Conservation (phyloP, 129 eudicot genomes). For the Silybum marianum region DNA sequence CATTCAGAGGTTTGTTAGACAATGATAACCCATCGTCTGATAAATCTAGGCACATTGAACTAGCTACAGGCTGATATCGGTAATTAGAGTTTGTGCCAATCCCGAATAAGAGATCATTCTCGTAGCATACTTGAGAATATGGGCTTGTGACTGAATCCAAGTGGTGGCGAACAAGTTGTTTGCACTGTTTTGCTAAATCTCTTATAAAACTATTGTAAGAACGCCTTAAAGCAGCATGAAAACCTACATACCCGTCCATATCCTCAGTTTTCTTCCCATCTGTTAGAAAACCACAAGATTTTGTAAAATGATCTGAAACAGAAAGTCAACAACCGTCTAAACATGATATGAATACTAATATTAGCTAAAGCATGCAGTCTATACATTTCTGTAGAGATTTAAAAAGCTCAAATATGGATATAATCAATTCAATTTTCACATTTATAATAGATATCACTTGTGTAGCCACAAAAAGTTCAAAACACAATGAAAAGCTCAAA, state of each 20-base stretch:
- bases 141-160: slow-evolving; percentile 98
- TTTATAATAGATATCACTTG: background rate
- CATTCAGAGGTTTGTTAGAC: slow-evolving; percentile 26
- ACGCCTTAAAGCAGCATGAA: slow-evolving; percentile 91
- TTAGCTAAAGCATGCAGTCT: slow-evolving; percentile 8
- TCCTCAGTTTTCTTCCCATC: slow-evolving; percentile 74
- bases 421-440: background rate
- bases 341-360: background rate
- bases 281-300: slow-evolving; percentile 21
- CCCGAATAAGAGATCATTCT: slow-evolving; percentile 41
- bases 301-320: slow-evolving; percentile 4
- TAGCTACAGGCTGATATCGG: slow-evolving; percentile 43
- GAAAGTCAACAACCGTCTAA: background rate
- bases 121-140: slow-evolving; percentile 85
- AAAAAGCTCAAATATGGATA: too few species aligned
- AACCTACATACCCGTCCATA: slow-evolving; percentile 93
- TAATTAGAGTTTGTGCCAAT: slow-evolving; percentile 39
- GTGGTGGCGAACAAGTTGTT: slow-evolving; percentile 85
- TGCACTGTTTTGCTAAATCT: slow-evolving; percentile 82
- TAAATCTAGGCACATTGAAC: slow-evolving; percentile 62
- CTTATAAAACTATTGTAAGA: slow-evolving; percentile 68
- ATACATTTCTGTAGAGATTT: too few species aligned
- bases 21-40: slow-evolving; percentile 53
- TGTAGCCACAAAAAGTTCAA: too few species aligned
- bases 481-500: background rate